Evolutionary conservation across 176 grass and related monocot genomes (phyloP), one percentile per base, ranked within the genome.

Genomic region (Triticum dicoccoides): DNA sequence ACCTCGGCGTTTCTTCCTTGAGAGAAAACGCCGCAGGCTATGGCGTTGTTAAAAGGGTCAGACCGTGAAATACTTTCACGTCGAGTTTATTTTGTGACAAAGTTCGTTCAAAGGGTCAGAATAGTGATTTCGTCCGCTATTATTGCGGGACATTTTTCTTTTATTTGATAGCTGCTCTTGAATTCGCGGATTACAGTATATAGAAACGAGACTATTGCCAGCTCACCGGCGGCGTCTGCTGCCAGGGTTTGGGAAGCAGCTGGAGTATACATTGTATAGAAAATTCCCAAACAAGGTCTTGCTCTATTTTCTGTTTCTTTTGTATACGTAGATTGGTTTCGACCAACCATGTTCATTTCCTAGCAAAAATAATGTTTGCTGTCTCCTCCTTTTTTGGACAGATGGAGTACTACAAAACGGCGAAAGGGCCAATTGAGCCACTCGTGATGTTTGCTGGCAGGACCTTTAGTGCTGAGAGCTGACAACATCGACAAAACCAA

Each of bases 321-420:
- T 58, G 30, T 18, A 66, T 18, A 67, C 0, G 2, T 15, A 51
- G 47, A 51, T 32, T 67, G 29, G 37, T 35, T 89, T 66, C 47
- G 47, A 51, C 47, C 17, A 30, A 73, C 69, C 30, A 61, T 59
- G 17, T 81, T 44, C 14, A 51, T 76, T 69, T 65, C 20, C 21
- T 29, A 33, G 11, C 25, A 65, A 76, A 73, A 81, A 18, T 78
- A 65, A 18, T 71, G 21, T n/a, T 90, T 71, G 49, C 44, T 75
- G 52, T 79, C 78, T 81, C 62, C 56, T 70, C 59, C 34, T 75
- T 89, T 21, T 82, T 52, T 84, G 85, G 90, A 39, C 95, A 98
- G 95, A 90, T 78, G 74, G 93, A 92, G 0, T 98, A 98, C 73
- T 47, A 30, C 25, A 98, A 54, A 76, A 91, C 93, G 88, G 13